Base-by-base conservation (phyloP, 495 filamentous ascomycete species). In the Cladorrhinum samala region DNA sequence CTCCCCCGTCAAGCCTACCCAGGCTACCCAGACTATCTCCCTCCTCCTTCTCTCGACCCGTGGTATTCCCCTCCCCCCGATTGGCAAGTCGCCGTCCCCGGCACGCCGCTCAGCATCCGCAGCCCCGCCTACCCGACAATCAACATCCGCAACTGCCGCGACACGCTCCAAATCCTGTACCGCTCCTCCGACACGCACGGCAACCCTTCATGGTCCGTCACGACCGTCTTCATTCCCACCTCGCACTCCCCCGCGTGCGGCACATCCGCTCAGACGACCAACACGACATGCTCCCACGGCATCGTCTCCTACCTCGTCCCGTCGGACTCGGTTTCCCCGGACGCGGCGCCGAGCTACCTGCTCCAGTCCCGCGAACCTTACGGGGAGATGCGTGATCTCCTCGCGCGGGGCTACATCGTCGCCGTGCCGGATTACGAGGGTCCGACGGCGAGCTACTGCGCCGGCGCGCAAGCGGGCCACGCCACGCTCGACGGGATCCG, bases 151-250 rank as follows among this genome's bases (percentile, higher is more conserved):
- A 63, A 68, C 49, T 63, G 63, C 8, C 48, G 59, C 14, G 50
- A 52, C 24, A 68, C 71, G 2, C 73, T 75, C 53, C 73, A 80
- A 49, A 65, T 80, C 51, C 72, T 82, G 3, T 82, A 73, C 61
- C 72, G 77, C 0, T 75, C 76, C 0, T 76, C 71, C 4, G 68
- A 80, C 54, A 61, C 66, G 3, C 67, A 65, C 44, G 67, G 71
- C 44, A 50, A 71, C 0, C 68, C 79, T 7, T 64, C 69, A 0
- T 75, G 70, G 58, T 72, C 77, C 5, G 76, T 80, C 14, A 75
- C 76, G 1, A 81, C 77, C 1, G 55, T 80, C 24, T 68, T 79
- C 27, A 50, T 77, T 13, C 78, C 77, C 0, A 68, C 61, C 8
- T 55, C 49, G 3, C 53, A 50, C 46, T 24, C n/a, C 8, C 11